Base-by-base conservation (phyloP, 306 rosid species). In the Senna tora region DNA sequence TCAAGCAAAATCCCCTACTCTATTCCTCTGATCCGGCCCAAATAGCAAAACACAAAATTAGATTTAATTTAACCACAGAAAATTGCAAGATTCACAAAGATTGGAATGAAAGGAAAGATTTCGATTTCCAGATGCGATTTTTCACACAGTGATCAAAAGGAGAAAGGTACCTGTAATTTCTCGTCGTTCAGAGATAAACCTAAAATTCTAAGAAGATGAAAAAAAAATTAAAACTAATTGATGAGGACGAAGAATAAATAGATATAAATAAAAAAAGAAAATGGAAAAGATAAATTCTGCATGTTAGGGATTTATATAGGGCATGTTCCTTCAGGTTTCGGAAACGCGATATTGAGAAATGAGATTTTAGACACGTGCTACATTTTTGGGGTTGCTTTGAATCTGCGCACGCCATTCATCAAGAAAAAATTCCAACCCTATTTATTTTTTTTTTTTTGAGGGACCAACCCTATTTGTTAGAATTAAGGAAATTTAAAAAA, bases 151-250 rank as follows among this genome's bases (percentile, higher is more conserved):
- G 36, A 20, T 32, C 9, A 25, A 30, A 14, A 7, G 70, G 65
- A 42, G 5, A 59, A 16, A 68, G 72, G 41, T 72, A 66, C 81
- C 72, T 66, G 62, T 16, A 6, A 51, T 47, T 12, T 67, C 19
- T 65, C 8, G 16, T 15, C 42, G 30, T 17, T 20, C 7, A 9
- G 52, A 53, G 50, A 11, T 20, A 45, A 63, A 63, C 55, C 72
- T 12, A 36, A 25, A 25, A 25, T 25, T 25, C 30, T 25, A 25
- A 25, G 30, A 25, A 25, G 3, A 25, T 25, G 30, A 25, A 19
- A 52, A 30, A 21, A 69, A 2, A 11, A n/a, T n/a, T n/a, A n/a
- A 10, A 13, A 36, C 8, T 39, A 9, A 39, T 7, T 7, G 52
- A 22, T 10, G 12, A 13, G 0, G 33, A 8, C 12, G 49, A 13